Evolutionary conservation across 371 early-diverging fungal species (phyloP).

Genomic region (Coemansia sp.): DNA sequence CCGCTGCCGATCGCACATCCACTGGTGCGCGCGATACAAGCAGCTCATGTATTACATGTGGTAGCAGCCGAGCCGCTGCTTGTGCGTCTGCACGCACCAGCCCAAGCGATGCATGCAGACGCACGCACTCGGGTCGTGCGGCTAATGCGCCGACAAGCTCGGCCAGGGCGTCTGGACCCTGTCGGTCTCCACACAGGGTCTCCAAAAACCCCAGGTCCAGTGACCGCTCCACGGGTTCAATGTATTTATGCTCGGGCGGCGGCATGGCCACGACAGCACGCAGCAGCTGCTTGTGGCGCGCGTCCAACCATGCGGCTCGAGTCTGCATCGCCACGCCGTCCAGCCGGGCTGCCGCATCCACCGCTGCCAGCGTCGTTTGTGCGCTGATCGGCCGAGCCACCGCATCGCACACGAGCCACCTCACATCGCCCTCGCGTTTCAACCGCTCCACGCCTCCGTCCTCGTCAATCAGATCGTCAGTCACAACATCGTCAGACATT

Average conservation of each 20-base stretch:
- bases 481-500: not conserved
- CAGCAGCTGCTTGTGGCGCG: conserved; percentile 21
- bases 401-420: conserved; percentile 27
- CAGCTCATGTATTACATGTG: conserved; percentile 29
- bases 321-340: not conserved
- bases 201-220: conserved; percentile 28
- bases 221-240: conserved; percentile 1
- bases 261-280: conserved; percentile 31
- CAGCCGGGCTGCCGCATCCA: conserved; percentile 19
- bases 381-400: conserved; percentile 12
- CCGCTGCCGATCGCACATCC: conserved; percentile 20
- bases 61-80: conserved; percentile 28
- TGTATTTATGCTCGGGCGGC: not conserved
- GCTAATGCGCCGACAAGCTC: conserved; percentile 37
- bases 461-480: not conserved
- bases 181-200: conserved; percentile 16
- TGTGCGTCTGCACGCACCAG: conserved; percentile 33
- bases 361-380: conserved; percentile 11
- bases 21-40: conserved; percentile 3
- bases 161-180: conserved; percentile 19
- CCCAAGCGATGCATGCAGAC: conserved; percentile 15
- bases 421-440: conserved; percentile 18
- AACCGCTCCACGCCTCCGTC: conserved; percentile 2
- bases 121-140: conserved; percentile 15
- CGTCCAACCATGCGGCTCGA: conserved; percentile 11